Conservation (phyloP, 495 filamentous ascomycete species). For the Massariosphaeria phaeospora region DNA sequence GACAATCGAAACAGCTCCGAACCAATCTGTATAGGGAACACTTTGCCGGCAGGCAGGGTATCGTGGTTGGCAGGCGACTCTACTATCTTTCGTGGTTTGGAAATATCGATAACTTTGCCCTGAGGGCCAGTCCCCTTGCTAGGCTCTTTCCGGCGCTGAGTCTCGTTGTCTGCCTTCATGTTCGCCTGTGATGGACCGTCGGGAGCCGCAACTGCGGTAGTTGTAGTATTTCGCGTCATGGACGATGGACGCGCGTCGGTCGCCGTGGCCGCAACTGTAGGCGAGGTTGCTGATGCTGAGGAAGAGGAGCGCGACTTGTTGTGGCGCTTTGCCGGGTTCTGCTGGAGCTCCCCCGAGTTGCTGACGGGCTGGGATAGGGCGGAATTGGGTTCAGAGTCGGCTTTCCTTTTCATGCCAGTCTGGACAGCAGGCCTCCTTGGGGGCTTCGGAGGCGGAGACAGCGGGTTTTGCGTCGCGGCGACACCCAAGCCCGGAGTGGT, state of each 20-base stretch:
- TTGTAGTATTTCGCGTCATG: constrained; percentile 13
- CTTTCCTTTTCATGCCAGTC: constrained; percentile 38
- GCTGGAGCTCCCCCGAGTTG: constrained; percentile 10
- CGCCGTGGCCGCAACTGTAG: constrained; percentile 13
- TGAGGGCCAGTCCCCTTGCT: constrained; percentile 27
- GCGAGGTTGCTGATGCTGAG: constrained; percentile 23
- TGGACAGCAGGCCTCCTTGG: constrained; percentile 14
- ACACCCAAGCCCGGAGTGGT: background rate
- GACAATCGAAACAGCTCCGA: constrained; percentile 87
- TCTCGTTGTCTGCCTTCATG: constrained; percentile 2
- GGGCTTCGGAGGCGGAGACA: constrained; percentile 23
- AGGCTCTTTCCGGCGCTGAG: constrained; percentile 18
- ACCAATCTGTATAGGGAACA: constrained; percentile 93
- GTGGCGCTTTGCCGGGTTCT: constrained; percentile 24
- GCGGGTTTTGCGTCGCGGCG: constrained; percentile 16
- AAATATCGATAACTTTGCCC: constrained; percentile 28
- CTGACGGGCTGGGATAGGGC: constrained; percentile 26
- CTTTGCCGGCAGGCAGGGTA: constrained; percentile 54
- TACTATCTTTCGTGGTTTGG: constrained; percentile 22
- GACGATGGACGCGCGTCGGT: constrained; percentile 11
- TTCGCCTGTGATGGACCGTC: constrained; percentile 1
- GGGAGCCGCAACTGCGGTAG: background rate
- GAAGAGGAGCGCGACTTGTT: constrained; percentile 31
- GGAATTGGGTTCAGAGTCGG: constrained; percentile 32
- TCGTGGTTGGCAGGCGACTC: constrained; percentile 18